Base-by-base conservation (phyloP, 2,329 filamentous ascomycete genomes). In the Penicillium thymicola region DNA sequence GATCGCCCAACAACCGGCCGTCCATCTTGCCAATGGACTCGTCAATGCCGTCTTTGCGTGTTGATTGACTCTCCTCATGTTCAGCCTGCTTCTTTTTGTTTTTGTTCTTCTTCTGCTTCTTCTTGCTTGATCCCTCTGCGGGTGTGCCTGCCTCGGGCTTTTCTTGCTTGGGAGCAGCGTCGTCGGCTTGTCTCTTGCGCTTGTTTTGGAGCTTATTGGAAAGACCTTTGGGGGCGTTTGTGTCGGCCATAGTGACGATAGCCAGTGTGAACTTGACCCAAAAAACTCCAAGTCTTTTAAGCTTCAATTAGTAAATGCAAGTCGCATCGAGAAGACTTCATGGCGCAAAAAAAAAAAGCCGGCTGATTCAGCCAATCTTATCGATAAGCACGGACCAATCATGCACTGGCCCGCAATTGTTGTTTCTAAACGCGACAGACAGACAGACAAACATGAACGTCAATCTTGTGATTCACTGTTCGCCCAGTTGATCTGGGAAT, bases 21-120 rank as follows among this genome's bases (percentile, higher is more conserved):
- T 96, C 90, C 87, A 97, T 92, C 59, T 85, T 84, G 43, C 86
- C 84, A 70, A 97, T 89, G 4, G 89, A 84, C 62, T 85, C 85
- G 75, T 97, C 96, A 63, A 97, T 78, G 7, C 88, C 87, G 34
- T 87, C 83, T 66, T 91, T 85, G 42, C 85, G 61, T 46, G 69
- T 71, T 42, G 62, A 64, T 21, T 67, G 60, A 45, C 69, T 70
- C 40, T 61, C 62, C 47, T 67, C 64, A 11, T 71, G 62, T 36
- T 71, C 62, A 2, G 59, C 52, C 25, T 67, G 63, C 49, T 63
- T 57, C 58, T 67, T 62, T 49, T 62, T 66, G 44, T 67, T 67
- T 23, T 62, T 59, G 41, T 62, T 59, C 51, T 66, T 64, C 55
- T 71, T 72, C 49, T 64, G 62, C 66, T 70, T 67, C 50, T 72